A percentile compares a stretch with the other conserved stretches of the same genome.
phyloP scores from a whole-genome alignment of 2,329 filamentous ascomycete genomes.

The Parafenestella ontariensis region DNA sequence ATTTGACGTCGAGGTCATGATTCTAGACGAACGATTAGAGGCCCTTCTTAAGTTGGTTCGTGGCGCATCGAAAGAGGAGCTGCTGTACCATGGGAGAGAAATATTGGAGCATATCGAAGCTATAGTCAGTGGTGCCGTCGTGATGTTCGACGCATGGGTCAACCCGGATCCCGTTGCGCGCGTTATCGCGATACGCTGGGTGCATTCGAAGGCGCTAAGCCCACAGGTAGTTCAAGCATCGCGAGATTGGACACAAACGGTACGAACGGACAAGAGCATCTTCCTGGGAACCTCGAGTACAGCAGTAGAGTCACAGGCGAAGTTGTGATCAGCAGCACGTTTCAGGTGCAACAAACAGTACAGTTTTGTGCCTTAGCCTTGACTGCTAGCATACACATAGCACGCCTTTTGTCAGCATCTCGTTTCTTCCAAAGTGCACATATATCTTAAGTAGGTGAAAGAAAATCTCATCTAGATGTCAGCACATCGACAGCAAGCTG shows the following conservation, averaged over 20 bases:
- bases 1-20: slow-evolving; percentile 13
- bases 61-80: slow-evolving; percentile 23
- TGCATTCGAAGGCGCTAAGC: slow-evolving; percentile 8
- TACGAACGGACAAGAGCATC: slow-evolving; percentile 24
- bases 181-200: slow-evolving; percentile 49
- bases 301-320: slow-evolving; percentile 1
- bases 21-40: slow-evolving; percentile 18
- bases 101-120: slow-evolving; percentile 42
- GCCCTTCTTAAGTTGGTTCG: slow-evolving; percentile 9
- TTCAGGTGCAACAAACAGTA: not conserved
- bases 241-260: slow-evolving; percentile 9
- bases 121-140: slow-evolving; percentile 45
- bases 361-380: not conserved
- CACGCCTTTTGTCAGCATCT: not conserved
- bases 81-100: slow-evolving; percentile 35
- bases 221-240: not conserved
- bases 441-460: no score
- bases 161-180: slow-evolving; percentile 40
- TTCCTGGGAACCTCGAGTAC: slow-evolving; percentile 18
- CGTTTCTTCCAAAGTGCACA: no score
- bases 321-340: slow-evolving; percentile 4
- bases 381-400: not conserved
- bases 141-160: slow-evolving; percentile 48
- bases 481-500: not conserved
- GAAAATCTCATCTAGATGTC: not conserved